Base-by-base conservation (phyloP, 1,284 basidiomycete species). In the Marasmius fiardii region DNA sequence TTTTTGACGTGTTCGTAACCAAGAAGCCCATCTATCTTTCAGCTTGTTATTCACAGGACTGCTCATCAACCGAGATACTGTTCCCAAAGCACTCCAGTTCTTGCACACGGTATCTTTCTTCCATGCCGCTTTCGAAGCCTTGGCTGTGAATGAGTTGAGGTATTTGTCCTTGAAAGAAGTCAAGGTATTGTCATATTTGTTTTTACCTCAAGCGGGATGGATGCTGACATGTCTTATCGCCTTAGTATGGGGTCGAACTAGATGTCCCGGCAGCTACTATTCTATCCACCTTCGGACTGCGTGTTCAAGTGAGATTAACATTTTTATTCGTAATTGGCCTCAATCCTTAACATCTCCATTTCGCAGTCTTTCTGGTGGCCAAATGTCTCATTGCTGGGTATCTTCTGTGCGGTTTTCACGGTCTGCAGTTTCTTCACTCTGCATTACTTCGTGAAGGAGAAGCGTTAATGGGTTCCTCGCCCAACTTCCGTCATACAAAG, bases 91-190 rank as follows among this genome's bases (percentile, higher is more conserved):
- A 37, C 76, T 96, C 49, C 85, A 83, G 56, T 97, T 93, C 92
- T 75, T 98, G 60, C 90, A 93, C 67, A 93, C 90, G 1, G 68
- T 93, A 12, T 96, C 93, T 2, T 98, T 98, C 81, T 98, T 97
- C 87, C 96, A 98, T 73, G 95, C 96, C n/a, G 96, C 92, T 0
- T 98, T 94, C 67, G 96, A 99, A 73, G 94, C 92, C 1, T 80
- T 99, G 26, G 87, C 95, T 23, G 95, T 98, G 57, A 98, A 98
- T 69, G 95, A 99, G 72, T 76, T 99, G 52, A 79, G 95, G 48
- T 97, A 95, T 70, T 75, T 98, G n/a, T 90, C 93, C 65, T 76
- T 98, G 51, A 93, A 92, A 67, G 92, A 98, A 71, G 81, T 86
- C 64, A 90, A 92, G 79, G 91, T 92, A 82, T 62, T 18, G 21